Conservation (phyloP, 495 filamentous ascomycete species). For the Thermochaetoides thermophila region DNA sequence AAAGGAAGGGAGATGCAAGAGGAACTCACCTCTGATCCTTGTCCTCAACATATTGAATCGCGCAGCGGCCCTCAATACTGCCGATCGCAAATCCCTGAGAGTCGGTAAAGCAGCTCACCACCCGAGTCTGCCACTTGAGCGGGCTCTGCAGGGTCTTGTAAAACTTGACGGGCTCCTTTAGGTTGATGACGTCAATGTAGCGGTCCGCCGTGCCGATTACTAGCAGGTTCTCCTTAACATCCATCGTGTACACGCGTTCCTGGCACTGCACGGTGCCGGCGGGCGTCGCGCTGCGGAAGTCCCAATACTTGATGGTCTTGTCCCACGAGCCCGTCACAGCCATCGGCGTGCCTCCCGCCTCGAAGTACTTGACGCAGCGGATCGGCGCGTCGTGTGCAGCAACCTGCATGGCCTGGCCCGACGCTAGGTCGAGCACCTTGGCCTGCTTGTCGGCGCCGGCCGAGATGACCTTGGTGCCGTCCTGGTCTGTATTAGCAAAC, state of each 20-base stretch:
- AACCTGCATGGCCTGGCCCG: constrained; percentile 42
- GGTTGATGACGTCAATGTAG: constrained; percentile 81
- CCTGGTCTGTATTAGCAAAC: constrained; percentile 17
- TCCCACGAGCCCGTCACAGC: constrained; percentile 91
- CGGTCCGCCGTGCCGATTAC: constrained; percentile 87
- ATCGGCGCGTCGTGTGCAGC: constrained; percentile 72
- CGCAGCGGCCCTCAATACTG: constrained; percentile 81
- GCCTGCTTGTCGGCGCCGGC: constrained; percentile 75
- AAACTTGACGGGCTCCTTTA: constrained; percentile 65
- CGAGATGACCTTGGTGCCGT: constrained; percentile 58
- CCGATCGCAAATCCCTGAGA: constrained; percentile 77
- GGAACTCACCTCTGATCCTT: constrained; percentile 52
- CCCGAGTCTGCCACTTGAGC: constrained; percentile 87
- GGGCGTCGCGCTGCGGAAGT: constrained; percentile 49
- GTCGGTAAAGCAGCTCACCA: constrained; percentile 82
- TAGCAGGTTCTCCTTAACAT: constrained; percentile 64
- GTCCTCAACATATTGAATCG: constrained; percentile 84
- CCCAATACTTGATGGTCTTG: constrained; percentile 93
- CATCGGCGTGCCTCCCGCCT: constrained; percentile 42
- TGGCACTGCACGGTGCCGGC: constrained; percentile 51
- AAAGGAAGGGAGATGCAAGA: background rate
- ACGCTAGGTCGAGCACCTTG: constrained; percentile 58
- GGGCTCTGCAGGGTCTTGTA: constrained; percentile 82
- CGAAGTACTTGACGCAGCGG: constrained; percentile 62
- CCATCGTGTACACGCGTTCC: constrained; percentile 83